Percentiles rank a stretch among this genome's conserved stretches.
Evolutionary conservation across 768 basidiomycete species (phyloP).

Genomic region (Agaricus sinodeliciosus): DNA sequence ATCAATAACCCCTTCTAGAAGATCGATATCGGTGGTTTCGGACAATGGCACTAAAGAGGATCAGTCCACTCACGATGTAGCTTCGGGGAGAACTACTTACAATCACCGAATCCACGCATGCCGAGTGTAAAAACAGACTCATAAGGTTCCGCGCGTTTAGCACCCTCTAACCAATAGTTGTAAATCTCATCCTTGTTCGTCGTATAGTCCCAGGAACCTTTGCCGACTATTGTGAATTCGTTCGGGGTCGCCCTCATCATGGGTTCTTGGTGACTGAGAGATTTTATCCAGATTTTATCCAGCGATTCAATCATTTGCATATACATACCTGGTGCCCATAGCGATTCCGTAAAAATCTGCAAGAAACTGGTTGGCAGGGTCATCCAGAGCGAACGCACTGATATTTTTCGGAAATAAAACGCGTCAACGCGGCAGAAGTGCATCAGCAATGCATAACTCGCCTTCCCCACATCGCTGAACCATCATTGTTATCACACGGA

Average conservation of each 20-base stretch:
- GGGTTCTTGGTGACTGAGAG: constrained; percentile 56
- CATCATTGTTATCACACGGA: background rate
- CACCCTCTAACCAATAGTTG: constrained; percentile 54
- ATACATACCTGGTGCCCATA: constrained; percentile 53
- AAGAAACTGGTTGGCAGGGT: constrained; percentile 49
- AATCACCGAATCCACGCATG: constrained; percentile 56
- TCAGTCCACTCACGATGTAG: background rate
- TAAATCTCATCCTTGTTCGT: constrained; percentile 48
- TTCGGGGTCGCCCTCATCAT: constrained; percentile 66
- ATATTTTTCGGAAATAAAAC: constrained; percentile 7
- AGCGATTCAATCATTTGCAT: background rate
- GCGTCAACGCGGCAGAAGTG: background rate
- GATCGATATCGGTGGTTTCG: constrained; percentile 37
- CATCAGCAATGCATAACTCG: constrained; percentile 10
- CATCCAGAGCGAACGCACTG: constrained; percentile 50
- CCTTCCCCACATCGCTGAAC: constrained; percentile 37
- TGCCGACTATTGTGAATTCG: constrained; percentile 53
- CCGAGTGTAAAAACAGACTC: constrained; percentile 63
- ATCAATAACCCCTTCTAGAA: constrained; percentile 47
- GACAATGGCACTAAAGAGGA: constrained; percentile 37
- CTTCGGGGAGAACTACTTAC: constrained; percentile 20
- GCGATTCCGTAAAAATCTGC: constrained; percentile 62
- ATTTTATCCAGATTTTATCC: background rate
- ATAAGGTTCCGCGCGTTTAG: constrained; percentile 47
- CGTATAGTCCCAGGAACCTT: constrained; percentile 57